Evolutionary conservation across 2,329 filamentous ascomycete genomes (phyloP).

Genomic region (Furcasterigmium sp.): DNA sequence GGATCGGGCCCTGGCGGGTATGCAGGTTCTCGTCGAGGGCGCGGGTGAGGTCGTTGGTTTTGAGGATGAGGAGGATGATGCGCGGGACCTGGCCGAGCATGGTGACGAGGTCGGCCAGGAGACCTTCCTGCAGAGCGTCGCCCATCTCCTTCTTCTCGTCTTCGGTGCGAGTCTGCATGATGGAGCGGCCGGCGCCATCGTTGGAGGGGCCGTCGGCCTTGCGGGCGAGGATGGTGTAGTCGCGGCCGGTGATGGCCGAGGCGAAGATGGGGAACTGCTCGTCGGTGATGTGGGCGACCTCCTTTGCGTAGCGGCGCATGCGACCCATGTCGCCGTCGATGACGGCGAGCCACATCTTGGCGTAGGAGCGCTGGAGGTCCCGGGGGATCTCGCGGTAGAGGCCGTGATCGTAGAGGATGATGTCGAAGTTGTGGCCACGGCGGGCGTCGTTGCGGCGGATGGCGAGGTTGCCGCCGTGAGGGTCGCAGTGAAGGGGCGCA

Average conservation of each 20-base stretch:
- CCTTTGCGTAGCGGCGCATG: slow-evolving; percentile 85
- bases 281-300: slow-evolving; percentile 84
- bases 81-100: slow-evolving; percentile 83
- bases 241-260: slow-evolving; percentile 89
- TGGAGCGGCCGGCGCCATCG: slow-evolving; percentile 47
- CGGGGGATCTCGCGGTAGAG: slow-evolving; percentile 89
- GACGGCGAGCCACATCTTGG: slow-evolving; percentile 95
- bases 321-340: slow-evolving; percentile 78
- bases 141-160: slow-evolving; percentile 86
- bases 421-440: slow-evolving; percentile 75
- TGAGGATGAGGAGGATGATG: slow-evolving; percentile 90
- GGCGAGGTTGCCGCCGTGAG: slow-evolving; percentile 92
- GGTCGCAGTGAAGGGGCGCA: slow-evolving; percentile 92
- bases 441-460: slow-evolving; percentile 69
- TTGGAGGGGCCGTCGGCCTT: slow-evolving; percentile 1
- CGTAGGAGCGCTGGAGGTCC: slow-evolving; percentile 75
- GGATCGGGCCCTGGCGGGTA: slow-evolving; percentile 61
- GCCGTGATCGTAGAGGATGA: slow-evolving; percentile 95
- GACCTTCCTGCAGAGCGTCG: slow-evolving; percentile 76
- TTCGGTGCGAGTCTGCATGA: slow-evolving; percentile 54
- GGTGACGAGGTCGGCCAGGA: slow-evolving; percentile 83
- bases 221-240: slow-evolving; percentile 65
- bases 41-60: slow-evolving; percentile 94
- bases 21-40: slow-evolving; percentile 88
- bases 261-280: slow-evolving; percentile 93